Evolutionary conservation across 164 flowering plant genomes (phyloP), one percentile per base, ranked within the genome.

Genomic region (Akebia trifoliata): DNA sequence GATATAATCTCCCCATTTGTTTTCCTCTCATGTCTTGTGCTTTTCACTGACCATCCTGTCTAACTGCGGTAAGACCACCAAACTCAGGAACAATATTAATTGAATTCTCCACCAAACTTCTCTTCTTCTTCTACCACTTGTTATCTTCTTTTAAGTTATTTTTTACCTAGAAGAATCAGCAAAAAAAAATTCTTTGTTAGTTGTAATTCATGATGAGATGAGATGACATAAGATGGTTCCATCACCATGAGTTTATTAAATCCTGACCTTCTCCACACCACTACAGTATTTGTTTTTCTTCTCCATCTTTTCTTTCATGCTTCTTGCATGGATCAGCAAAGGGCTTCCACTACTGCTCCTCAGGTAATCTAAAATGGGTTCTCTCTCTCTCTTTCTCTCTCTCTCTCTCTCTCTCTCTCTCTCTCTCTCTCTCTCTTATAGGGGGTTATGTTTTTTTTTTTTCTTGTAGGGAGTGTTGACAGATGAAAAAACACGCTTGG

Each of bases 401-500:
- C n/a, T n/a, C n/a, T n/a, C n/a, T n/a, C n/a, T n/a, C n/a, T n/a
- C n/a, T n/a, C n/a, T n/a, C n/a, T n/a, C n/a, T n/a, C n/a, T n/a
- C 2, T 31, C 35, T 18, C 12, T 20, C n/a, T n/a, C 24, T 32
- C 11, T 32, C 25, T 2, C 14, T 44, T 57, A 40, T n/a, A 37
- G 35, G 17, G 2, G 20, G 9, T 4, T 29, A 35, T 37, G 32
- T 9, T 36, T 10, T 57, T 3, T 22, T 22, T 17, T n/a, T 57
- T 38, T 37, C 0, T 30, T 64, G 57, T 40, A 89, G 97, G 86
- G 68, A 0, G 20, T 55, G 35, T 34, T 71, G 15, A 55, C 58
- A 25, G 81, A 72, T 56, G 86, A 72, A 37, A 84, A 85, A 43
- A 60, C 75, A 20, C 66, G 95, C 54, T 54, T 91, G 44, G 97